Percentiles rank a stretch among this genome's conserved stretches.
These are phyloP conservation scores for Fistulinella prunicolor DNA, from an alignment of 768 basidiomycete genomes.

Conservation along the genomic window DNA sequence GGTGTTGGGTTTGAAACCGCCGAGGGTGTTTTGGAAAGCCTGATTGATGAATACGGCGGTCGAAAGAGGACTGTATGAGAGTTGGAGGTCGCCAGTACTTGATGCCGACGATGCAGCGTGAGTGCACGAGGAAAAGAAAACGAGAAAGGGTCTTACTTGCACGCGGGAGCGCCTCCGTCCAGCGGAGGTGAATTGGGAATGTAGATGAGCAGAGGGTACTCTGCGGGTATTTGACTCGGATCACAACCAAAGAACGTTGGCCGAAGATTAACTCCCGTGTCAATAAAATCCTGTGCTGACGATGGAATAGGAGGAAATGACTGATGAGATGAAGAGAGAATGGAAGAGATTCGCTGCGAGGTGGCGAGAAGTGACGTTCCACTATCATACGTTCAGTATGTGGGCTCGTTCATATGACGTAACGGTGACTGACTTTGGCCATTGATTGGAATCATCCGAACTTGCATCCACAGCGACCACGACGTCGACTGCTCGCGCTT, in stretches of 20 bases:
- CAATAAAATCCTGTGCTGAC: constrained; percentile 48
- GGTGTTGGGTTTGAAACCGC: constrained; percentile 59
- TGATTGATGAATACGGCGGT: constrained; percentile 60
- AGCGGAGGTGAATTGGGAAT: constrained; percentile 76
- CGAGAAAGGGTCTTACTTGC: constrained; percentile 46
- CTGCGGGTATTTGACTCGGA: constrained; percentile 44
- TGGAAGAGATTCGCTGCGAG: constrained; percentile 40
- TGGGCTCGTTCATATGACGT: neutral
- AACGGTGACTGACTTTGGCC: constrained; percentile 56
- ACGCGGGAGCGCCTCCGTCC: constrained; percentile 55
- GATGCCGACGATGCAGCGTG: neutral
- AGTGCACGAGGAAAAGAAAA: constrained; percentile 4
- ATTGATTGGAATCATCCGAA: constrained; percentile 54
- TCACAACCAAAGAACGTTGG: constrained; percentile 83
- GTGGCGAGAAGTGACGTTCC: constrained; percentile 52
- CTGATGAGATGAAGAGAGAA: constrained; percentile 51
- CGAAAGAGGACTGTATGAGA: constrained; percentile 57
- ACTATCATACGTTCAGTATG: constrained; percentile 29
- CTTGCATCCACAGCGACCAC: constrained; percentile 74
- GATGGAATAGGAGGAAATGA: constrained; percentile 63
- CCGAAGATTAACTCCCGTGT: constrained; percentile 58
- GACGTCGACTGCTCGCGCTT: constrained; percentile 64
- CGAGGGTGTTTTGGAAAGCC: constrained; percentile 50
- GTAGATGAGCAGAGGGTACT: constrained; percentile 69
- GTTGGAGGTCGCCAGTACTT: constrained; percentile 56